Evolutionary conservation across 2,329 filamentous ascomycete genomes (phyloP).

Genomic region (Chrysoporthe puriensis): DNA sequence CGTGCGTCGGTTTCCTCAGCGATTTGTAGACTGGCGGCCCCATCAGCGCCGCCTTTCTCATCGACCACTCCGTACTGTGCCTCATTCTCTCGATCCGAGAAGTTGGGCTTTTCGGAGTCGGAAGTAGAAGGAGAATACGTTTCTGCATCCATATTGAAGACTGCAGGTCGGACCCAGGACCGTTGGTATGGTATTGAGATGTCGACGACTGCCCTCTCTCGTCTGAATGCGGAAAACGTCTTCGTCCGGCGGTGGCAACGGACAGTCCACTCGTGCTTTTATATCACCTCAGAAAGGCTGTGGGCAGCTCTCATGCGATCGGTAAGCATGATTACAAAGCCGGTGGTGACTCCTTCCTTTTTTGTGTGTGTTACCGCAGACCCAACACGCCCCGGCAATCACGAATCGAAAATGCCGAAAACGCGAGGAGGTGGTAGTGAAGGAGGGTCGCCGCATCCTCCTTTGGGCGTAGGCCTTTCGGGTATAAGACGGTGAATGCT

Average conservation of each 20-base stretch:
- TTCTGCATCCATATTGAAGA: slow-evolving; percentile 12
- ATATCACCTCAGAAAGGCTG: neutral
- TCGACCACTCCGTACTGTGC: neutral
- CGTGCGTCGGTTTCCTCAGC: neutral
- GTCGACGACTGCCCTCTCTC: neutral
- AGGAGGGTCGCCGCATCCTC: neutral
- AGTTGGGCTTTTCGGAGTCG: slow-evolving; percentile 25
- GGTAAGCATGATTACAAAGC: neutral
- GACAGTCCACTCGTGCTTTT: neutral
- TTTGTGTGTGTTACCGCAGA: too few relatives aligned
- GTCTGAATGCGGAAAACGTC: neutral
- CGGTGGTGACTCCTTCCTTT: too few relatives aligned
- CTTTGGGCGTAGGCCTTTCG: slow-evolving; percentile 15
- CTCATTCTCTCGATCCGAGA: slow-evolving; percentile 16
- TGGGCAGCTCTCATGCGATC: neutral
- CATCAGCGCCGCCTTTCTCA: neutral
- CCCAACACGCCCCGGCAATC: too few relatives aligned
- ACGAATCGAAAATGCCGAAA: slow-evolving; percentile 14
- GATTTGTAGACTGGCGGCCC: neutral
- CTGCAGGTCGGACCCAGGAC: neutral
- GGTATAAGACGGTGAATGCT: slow-evolving; percentile 8
- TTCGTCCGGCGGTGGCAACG: neutral
- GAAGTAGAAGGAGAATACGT: neutral
- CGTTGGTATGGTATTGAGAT: neutral
- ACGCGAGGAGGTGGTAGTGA: neutral